phyloP scores from a whole-genome alignment of 2,329 filamentous ascomycete genomes.

The Hymenoscyphus fraxineus region DNA sequence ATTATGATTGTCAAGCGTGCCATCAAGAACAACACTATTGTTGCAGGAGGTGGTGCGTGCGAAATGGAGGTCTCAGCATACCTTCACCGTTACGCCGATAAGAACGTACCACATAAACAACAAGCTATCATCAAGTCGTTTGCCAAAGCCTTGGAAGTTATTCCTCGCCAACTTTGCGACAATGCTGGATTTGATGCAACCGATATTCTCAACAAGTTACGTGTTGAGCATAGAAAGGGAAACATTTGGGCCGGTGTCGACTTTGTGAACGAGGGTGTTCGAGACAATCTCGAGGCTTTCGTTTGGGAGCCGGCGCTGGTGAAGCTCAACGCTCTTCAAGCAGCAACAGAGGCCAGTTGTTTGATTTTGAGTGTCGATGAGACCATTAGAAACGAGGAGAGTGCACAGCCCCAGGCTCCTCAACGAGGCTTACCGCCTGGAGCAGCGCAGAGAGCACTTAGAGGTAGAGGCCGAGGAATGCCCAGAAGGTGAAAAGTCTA shows the following conservation, averaged over 20 bases:
- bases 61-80: conserved; percentile 98
- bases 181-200: conserved; percentile 98
- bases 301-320: conserved; percentile 97
- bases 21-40: conserved; percentile 90
- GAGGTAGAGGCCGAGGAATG: conserved; percentile 84
- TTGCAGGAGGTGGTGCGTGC: conserved; percentile 87
- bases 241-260: conserved; percentile 94
- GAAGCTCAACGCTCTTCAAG: conserved; percentile 96
- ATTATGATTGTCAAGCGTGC: conserved; percentile 99
- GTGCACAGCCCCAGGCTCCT: conserved; percentile 76
- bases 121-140: conserved; percentile 97
- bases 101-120: conserved; percentile 90
- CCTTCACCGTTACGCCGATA: conserved; percentile 87
- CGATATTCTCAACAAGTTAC: conserved; percentile 92
- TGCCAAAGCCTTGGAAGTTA: conserved; percentile 93
- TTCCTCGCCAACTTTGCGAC: conserved; percentile 94
- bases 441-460: conserved; percentile 82
- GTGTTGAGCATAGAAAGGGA: conserved; percentile 93
- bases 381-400: conserved; percentile 98
- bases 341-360: conserved; percentile 91
- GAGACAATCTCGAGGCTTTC: conserved; percentile 91
- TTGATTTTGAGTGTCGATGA: conserved; percentile 95
- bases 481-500: conserved; percentile 50
- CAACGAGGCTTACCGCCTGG: conserved; percentile 70
- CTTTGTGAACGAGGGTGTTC: conserved; percentile 85